A percentile compares a stretch with the other conserved stretches of the same genome.
phyloP scores from a whole-genome alignment of 352 stramenopile genomes.

The Phytopythium sindhum region DNA sequence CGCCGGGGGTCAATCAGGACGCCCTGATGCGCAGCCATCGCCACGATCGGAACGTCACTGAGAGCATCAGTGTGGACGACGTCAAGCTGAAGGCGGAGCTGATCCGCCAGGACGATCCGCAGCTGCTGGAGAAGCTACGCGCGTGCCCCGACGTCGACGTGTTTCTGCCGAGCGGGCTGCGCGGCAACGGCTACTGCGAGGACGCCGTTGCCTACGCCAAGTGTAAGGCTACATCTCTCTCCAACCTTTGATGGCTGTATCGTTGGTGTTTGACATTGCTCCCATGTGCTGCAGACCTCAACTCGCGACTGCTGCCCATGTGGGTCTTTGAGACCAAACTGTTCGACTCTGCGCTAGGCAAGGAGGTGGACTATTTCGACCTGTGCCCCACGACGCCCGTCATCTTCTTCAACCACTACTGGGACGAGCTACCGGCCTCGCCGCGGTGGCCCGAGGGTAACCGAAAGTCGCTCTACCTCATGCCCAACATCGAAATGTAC shows the following conservation, averaged over 20 bases:
- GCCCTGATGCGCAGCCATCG: background rate
- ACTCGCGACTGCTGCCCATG: constrained; percentile 35
- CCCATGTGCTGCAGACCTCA: constrained; percentile 21
- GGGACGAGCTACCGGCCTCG: constrained; percentile 23
- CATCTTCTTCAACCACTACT: constrained; percentile 63
- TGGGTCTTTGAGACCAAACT: constrained; percentile 43
- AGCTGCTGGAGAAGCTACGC: constrained; percentile 43
- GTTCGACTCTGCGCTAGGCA: constrained; percentile 18
- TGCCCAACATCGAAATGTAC: constrained; percentile 61
- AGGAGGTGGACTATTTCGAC: constrained; percentile 43
- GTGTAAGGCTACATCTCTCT: constrained; percentile 26
- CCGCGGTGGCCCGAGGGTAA: constrained; percentile 22
- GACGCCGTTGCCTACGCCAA: constrained; percentile 59
- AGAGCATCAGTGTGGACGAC: constrained; percentile 8
- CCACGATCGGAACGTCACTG: constrained; percentile 7
- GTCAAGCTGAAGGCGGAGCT: constrained; percentile 8
- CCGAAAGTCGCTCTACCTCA: constrained; percentile 42
- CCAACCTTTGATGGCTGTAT: background rate
- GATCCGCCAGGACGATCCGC: constrained; percentile 27
- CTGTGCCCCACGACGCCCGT: constrained; percentile 44
- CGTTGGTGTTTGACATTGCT: background rate
- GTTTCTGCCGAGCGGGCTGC: constrained; percentile 45
- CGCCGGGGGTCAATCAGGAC: constrained; percentile 2
- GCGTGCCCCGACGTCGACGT: constrained; percentile 60
- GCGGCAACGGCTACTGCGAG: constrained; percentile 68